phyloP scores from a whole-genome alignment of 73 alveolate genomes.

The Paramecium primaurelia region DNA sequence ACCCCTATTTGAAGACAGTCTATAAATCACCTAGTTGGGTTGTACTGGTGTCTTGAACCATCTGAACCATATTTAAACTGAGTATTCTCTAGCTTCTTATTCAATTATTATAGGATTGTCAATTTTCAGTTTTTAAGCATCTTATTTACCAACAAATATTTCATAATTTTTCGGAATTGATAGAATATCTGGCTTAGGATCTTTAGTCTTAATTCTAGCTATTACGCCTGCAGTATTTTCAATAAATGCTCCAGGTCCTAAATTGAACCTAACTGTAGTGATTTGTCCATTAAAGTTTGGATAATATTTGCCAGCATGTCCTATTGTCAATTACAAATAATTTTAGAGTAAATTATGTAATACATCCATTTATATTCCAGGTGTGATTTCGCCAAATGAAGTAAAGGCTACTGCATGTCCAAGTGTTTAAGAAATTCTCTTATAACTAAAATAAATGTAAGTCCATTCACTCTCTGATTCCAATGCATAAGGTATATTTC shows the following conservation, averaged over 20 bases:
- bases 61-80: constrained; percentile 10
- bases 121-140: not conserved
- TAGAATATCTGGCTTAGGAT: not conserved
- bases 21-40: not conserved
- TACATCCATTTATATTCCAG: constrained; percentile 36
- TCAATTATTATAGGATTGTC: not conserved
- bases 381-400: constrained; percentile 1
- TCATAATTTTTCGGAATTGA: not conserved
- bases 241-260: constrained; percentile 43
- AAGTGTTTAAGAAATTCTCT: constrained; percentile 8
- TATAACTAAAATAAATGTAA: constrained; percentile 14
- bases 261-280: constrained; percentile 27
- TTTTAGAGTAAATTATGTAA: not conserved
- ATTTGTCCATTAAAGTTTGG: constrained; percentile 37
- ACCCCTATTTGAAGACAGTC: not conserved
- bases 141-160: constrained; percentile 19
- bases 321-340: not conserved
- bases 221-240: not conserved
- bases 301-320: constrained; percentile 30
- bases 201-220: constrained; percentile 42
- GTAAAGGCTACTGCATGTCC: constrained; percentile 34
- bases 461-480: constrained; percentile 44
- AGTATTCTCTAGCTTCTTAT: constrained; percentile 10
- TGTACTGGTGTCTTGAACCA: constrained; percentile 21
- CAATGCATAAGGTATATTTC: not conserved